Conservation (phyloP, 176 grass and related monocot species). For the Aegilops longissima region DNA sequence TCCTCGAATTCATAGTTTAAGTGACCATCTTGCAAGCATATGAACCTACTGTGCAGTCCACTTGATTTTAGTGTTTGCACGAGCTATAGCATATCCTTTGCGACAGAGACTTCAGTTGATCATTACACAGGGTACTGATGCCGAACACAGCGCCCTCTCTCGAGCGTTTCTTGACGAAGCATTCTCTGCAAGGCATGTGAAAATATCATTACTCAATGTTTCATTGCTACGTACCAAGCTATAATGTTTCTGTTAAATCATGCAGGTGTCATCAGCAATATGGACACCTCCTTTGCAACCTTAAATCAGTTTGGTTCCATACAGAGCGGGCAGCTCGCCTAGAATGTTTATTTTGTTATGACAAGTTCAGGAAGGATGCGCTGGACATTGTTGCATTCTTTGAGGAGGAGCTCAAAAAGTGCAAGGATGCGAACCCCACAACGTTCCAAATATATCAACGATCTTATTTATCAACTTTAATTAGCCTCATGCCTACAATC, state of each 20-base stretch:
- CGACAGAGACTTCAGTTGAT: too few relatives aligned
- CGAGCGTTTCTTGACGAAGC: background rate
- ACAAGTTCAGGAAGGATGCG: slow-evolving; percentile 47
- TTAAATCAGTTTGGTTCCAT: slow-evolving; percentile 51
- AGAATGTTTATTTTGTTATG: slow-evolving; percentile 32
- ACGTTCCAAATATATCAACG: slow-evolving; percentile 7
- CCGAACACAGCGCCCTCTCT: background rate
- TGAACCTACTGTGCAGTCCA: too few relatives aligned
- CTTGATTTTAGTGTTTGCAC: too few relatives aligned
- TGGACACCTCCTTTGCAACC: background rate
- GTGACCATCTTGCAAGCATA: too few relatives aligned
- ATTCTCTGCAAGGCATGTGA: background rate
- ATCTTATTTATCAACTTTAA: background rate
- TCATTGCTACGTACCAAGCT: too few relatives aligned
- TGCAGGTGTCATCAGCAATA: background rate
- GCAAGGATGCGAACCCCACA: slow-evolving; percentile 29
- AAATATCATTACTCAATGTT: too few relatives aligned
- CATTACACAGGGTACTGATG: background rate
- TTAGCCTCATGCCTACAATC: slow-evolving; percentile 48
- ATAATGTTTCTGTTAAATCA: too few relatives aligned
- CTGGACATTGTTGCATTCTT: slow-evolving; percentile 53
- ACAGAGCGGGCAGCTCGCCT: slow-evolving; percentile 52
- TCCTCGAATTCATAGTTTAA: too few relatives aligned
- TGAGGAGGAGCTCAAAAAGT: slow-evolving; percentile 53
- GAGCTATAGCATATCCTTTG: too few relatives aligned